These are phyloP conservation scores for Panicum hallii DNA, from an alignment of 202 grass and related monocot species.

Conservation along the genomic window DNA sequence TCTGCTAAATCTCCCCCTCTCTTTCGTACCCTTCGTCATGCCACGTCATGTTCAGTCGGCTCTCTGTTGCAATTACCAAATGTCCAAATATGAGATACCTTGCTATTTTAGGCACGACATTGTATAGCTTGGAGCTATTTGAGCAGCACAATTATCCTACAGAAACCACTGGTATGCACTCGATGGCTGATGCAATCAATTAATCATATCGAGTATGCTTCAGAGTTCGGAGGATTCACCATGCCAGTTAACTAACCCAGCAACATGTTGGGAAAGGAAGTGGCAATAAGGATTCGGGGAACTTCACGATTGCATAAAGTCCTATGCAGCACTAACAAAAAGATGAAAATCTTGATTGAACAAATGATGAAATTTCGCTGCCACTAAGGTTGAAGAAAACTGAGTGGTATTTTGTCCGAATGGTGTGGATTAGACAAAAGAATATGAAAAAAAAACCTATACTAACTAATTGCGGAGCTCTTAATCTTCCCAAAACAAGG, in stretches of 20 bases:
- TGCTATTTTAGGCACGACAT: not conserved
- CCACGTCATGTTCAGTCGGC: slow-evolving; percentile 29
- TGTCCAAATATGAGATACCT: not conserved
- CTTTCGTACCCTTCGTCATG: slow-evolving; percentile 33
- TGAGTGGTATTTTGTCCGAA: not conserved
- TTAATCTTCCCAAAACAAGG: not conserved
- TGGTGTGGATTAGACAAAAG: not conserved
- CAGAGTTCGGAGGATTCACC: not conserved
- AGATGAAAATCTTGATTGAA: not conserved
- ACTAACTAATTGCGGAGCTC: not conserved
- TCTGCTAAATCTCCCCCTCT: slow-evolving; percentile 29
- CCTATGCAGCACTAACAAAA: not conserved
- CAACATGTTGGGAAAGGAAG: not conserved
- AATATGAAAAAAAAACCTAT: not conserved
- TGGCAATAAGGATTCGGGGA: not conserved
- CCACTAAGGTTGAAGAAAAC: not conserved
- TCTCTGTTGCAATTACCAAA: not conserved
- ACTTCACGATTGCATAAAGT: not conserved
- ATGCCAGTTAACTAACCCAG: not conserved
- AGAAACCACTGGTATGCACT: not conserved
- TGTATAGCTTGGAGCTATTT: not conserved
- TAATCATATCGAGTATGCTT: not conserved
- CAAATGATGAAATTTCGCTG: not conserved
- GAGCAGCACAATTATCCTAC: not conserved
- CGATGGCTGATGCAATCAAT: not conserved